Percentiles rank a stretch among this genome's conserved stretches.
phyloP scores from a whole-genome alignment of 2,329 filamentous ascomycete species.

The Alternaria arbusti region DNA sequence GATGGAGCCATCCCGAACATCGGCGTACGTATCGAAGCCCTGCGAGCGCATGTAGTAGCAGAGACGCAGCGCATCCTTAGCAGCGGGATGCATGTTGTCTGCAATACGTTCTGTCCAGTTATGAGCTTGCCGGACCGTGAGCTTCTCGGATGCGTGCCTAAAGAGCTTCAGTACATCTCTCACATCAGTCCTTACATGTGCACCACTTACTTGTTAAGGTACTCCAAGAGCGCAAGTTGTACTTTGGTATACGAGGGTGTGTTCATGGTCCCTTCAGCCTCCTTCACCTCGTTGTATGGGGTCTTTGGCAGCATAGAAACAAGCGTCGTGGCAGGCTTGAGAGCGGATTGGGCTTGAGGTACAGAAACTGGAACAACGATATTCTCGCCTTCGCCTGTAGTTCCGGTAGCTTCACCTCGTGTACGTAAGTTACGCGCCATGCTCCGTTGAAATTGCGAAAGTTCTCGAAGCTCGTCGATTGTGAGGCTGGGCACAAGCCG shows the following conservation, averaged over 20 bases:
- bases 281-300: slow-evolving; percentile 24
- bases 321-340: slow-evolving; percentile 13
- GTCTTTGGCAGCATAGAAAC: slow-evolving; percentile 15
- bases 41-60: slow-evolving; percentile 43
- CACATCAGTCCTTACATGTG: not conserved
- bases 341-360: not conserved
- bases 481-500: not conserved
- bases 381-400: not conserved
- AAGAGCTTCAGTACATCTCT: not conserved
- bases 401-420: not conserved
- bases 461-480: not conserved
- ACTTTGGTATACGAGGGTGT: slow-evolving; percentile 23
- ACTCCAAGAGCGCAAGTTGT: slow-evolving; percentile 23
- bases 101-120: slow-evolving; percentile 22
- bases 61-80: slow-evolving; percentile 28
- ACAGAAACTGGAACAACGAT: not conserved
- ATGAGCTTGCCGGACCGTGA: slow-evolving; percentile 16
- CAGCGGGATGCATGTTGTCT: slow-evolving; percentile 1
- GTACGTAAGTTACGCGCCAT: not conserved
- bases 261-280: slow-evolving; percentile 13
- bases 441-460: not conserved
- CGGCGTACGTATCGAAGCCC: slow-evolving; percentile 29
- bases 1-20: slow-evolving; percentile 14
- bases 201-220: slow-evolving; percentile 2
- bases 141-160: slow-evolving; percentile 16